phyloP scores from a whole-genome alignment of 441 rosid species.

The Adansonia madagascariensis region DNA sequence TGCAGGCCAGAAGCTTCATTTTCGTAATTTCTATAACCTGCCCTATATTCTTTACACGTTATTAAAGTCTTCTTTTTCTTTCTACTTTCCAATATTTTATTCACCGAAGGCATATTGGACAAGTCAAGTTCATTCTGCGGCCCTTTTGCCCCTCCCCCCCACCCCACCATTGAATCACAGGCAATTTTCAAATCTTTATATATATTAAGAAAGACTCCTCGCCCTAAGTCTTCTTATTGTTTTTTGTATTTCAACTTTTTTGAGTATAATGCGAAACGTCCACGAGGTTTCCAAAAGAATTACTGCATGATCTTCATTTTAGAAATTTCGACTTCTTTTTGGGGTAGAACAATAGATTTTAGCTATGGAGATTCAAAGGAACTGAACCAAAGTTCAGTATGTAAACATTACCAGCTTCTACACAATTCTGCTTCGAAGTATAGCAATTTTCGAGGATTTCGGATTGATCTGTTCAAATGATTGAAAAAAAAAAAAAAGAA shows the following conservation, averaged over 20 bases:
- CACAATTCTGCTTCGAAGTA: background rate
- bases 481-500: too few species aligned
- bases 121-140: background rate
- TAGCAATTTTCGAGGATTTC: background rate
- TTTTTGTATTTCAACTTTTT: background rate
- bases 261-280: background rate
- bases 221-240: background rate
- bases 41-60: background rate
- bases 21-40: background rate
- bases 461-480: too few species aligned
- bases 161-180: background rate
- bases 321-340: too few species aligned
- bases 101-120: background rate
- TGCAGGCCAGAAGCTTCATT: conserved; percentile 1
- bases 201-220: background rate
- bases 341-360: too few species aligned
- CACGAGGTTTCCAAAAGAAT: background rate
- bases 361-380: too few species aligned
- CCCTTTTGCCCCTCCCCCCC: too few species aligned
- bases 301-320: too few species aligned
- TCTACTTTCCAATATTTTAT: too few species aligned
- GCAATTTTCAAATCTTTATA: conserved; percentile 1
- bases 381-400: too few species aligned
- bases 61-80: too few species aligned
- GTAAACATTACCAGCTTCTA: too few species aligned